Evolutionary conservation across 352 stramenopile species (phyloP).

Genomic region (Blastocystis hominis): DNA sequence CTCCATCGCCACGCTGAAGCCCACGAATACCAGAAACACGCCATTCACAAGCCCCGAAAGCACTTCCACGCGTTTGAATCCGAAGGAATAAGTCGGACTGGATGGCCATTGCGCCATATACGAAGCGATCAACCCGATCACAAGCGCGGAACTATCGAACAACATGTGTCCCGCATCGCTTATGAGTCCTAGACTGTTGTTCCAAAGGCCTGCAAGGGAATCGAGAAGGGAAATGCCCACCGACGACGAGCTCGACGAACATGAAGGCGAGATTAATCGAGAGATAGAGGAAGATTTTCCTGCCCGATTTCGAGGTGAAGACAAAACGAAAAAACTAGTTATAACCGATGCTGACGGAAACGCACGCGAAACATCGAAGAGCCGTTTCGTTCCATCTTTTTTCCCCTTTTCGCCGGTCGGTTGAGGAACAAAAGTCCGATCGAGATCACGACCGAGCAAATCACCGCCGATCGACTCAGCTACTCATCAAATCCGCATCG

Average conservation of each 20-base stretch:
- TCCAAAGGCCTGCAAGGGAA: conserved; percentile 64
- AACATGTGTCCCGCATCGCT: conserved; percentile 77
- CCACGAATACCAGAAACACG: conserved; percentile 72
- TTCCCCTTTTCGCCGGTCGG: background rate
- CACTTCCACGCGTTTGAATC: conserved; percentile 75
- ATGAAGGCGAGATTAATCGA: conserved; percentile 75
- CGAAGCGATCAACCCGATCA: conserved; percentile 73
- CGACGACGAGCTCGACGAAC: conserved; percentile 75
- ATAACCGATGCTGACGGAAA: background rate
- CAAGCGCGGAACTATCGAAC: conserved; percentile 74
- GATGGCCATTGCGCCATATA: conserved; percentile 71
- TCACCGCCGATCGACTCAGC: background rate
- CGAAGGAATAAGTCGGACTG: conserved; percentile 71
- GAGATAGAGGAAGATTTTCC: conserved; percentile 76
- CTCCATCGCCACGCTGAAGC: conserved; percentile 71
- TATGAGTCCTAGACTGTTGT: conserved; percentile 75
- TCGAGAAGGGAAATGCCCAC: background rate
- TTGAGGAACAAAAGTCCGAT: conserved; percentile 8
- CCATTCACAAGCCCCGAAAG: conserved; percentile 77
- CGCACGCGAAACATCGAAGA: background rate
- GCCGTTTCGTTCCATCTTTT: background rate
- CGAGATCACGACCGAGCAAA: conserved; percentile 5
- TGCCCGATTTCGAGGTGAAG: conserved; percentile 60
- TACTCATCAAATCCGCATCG: background rate
- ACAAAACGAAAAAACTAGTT: conserved; percentile 17